Evolutionary conservation across 1,284 basidiomycete genomes (phyloP), one percentile per base, ranked within the genome.

Genomic region (Apiotrichum veenhuisii): DNA sequence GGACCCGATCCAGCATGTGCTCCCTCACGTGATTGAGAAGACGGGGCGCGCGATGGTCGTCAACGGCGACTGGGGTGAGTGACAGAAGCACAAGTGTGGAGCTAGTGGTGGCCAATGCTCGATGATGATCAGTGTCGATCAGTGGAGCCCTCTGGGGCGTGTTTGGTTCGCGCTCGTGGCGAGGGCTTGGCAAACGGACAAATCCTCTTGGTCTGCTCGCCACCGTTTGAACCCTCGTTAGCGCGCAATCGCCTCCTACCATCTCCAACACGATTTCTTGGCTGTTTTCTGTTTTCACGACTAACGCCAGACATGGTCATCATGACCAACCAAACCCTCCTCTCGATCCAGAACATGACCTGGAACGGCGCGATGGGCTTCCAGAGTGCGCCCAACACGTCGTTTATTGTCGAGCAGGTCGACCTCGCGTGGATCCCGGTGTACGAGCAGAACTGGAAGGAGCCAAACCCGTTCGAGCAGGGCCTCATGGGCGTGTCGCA

Each of bases 1-100:
- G 3, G 85, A 86, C 2, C 80, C 86, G 10, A 65, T 65, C 40
- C 58, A 65, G 43, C 30, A 46, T 22, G 62, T 57, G 14, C 57
- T 67, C 11, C 65, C 65, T 1, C 42, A 58, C 38, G 59, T 67
- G n/a, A 65, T 67, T 58, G 86, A 88, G 75, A 87, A 86, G 77
- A 88, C 80, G 70, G 78, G 83, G 58, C 80, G 87, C 47, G 49
- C 34, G 3, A 27, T 46, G 2, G n/a, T 46, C 30, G 9, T 18
- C 30, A 46, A 30, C n/a, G 45, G 18, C 8, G 30, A 30, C 2
- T 33, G 11, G 10, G 40, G 26, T 44, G 25, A 44, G 25, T 27
- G 9, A 14, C 9, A 8, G 8, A 3, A 23, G 8, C 15, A 17
- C 10, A 5, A 18, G 10, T 40, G 34, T 34, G n/a, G n/a, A n/a